Evolutionary conservation across 2,329 filamentous ascomycete genomes (phyloP), one percentile per base, ranked within the genome.

Genomic region (Ascochyta fabae): DNA sequence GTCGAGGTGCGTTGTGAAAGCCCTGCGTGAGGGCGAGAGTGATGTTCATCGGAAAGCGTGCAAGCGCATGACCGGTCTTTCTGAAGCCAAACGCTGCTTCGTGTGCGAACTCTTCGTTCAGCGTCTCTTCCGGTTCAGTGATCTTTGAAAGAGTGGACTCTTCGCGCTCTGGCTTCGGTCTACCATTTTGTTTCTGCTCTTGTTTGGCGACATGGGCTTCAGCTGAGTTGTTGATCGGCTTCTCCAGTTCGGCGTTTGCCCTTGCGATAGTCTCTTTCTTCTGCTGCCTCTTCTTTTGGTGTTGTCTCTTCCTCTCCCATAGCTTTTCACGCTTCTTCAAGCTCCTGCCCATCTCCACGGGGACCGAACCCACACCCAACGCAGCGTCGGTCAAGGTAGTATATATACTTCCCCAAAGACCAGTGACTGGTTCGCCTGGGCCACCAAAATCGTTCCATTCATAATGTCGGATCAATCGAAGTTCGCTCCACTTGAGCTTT

Each of bases 361-460:
- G 89, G 3, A 90, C 84, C 46, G 84, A 81, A 1, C 84, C 86
- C 15, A 90, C 77, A 0, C 88, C 88, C n/a, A 81, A 78, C 24
- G 87, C 84, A 1, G 87, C 79, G 33, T 84, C 82, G 1, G 83
- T 81, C 3, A 88, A 69, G 0, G 84, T 85, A 3, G 81, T 80
- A n/a, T 84, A 79, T 4, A 91, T 63, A 0, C 87, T 87, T 10
- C 85, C 84, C 31, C 85, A 84, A 4, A 84, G 77, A 3, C 88
- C 89, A 0, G 88, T 89, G 12, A 92, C 77, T 0, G 89, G 89
- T 67, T 91, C 89, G 0, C 88, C 88, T 0, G 88, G 88, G 0
- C 89, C 89, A 61, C 89, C 87, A 64, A 91, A 91, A 64, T 91
- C 88, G 62, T 90, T 90, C 87, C 88, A 92, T 64, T 90, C 88